These are phyloP conservation scores for Aspergillus sclerotioniger DNA, from an alignment of 495 filamentous ascomycete species.

Conservation along the genomic window DNA sequence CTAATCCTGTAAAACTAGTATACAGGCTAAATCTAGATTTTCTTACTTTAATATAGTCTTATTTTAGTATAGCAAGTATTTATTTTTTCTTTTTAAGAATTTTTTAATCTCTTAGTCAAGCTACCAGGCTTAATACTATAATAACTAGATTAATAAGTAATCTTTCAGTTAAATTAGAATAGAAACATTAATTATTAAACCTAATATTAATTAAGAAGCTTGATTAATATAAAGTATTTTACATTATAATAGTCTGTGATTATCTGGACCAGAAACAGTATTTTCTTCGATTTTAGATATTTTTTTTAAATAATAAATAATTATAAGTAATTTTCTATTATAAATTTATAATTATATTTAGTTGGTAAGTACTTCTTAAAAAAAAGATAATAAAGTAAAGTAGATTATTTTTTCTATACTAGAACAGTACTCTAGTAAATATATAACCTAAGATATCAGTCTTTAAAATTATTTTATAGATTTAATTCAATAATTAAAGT, in stretches of 20 bases:
- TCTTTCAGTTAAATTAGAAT: not conserved
- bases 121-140: not conserved
- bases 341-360: not conserved
- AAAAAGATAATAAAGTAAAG: slow-evolving; percentile 1
- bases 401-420: slow-evolving; percentile 1
- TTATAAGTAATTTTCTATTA: not conserved
- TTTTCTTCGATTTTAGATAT: not conserved
- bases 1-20: no score
- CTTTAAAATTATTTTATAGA: not conserved
- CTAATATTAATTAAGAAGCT: not conserved
- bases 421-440: not conserved
- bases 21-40: no score
- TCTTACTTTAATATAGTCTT: not conserved
- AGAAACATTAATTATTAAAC: not conserved
- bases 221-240: no score
- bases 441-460: not conserved
- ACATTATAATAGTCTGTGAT: not conserved
- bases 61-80: no score
- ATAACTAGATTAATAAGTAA: not conserved
- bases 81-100: not conserved
- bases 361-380: no score
- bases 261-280: not conserved
- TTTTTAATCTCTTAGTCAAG: not conserved
- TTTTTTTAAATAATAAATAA: not conserved
- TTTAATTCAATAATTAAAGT: not conserved